Base-by-base conservation (phyloP, 1,284 basidiomycete genomes). In the Psilocybe mexicana region DNA sequence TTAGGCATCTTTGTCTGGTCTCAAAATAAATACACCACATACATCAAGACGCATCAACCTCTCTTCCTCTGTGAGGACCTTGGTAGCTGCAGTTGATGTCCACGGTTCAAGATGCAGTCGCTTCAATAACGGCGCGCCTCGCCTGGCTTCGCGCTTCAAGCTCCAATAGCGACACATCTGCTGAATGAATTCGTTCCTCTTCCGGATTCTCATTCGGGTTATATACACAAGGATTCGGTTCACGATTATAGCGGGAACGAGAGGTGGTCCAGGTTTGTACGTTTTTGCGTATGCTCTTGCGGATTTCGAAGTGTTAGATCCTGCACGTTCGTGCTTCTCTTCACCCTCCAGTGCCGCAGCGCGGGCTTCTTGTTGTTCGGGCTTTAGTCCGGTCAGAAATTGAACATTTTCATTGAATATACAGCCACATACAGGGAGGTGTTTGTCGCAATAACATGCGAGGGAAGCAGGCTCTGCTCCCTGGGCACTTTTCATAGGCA, bases 61-160 rank as follows among this genome's bases (percentile, higher is more conserved):
- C 63, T 98, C 93, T 61, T 93, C 90, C 35, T 94, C 92, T 1
- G 85, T 90, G 66, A 92, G 82, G 43, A 85, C 75, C 63, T 84
- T 86, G 1, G 79, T 79, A 1, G 82, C 81, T 18, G 84, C 83
- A 25, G 83, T 86, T 1, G 94, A 92, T 0, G 96, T 97, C 97
- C 96, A 99, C 0, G 96, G 97, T 77, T 99, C 96, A 33, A 99
- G 79, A 75, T 99, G 96, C 53, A 99, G 73, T 50, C 97, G 75
- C 74, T 98, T 99, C 65, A 99, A 76, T 52, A 99, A 73, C 1
- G 96, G 96, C 2, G 97, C 97, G 2, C 97, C 97, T 43, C 96
- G 78, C 59, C 96, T 83, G 0, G 87, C 92, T 72, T 99, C 96
- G 4, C 96, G 79, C 74, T 99, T 98, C 72, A 99, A 72, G 69